Percentiles rank a stretch among this genome's conserved stretches.
Conservation (phyloP, 164 flowering plant genomes). For the Chloranthus sessilifolius region DNA sequence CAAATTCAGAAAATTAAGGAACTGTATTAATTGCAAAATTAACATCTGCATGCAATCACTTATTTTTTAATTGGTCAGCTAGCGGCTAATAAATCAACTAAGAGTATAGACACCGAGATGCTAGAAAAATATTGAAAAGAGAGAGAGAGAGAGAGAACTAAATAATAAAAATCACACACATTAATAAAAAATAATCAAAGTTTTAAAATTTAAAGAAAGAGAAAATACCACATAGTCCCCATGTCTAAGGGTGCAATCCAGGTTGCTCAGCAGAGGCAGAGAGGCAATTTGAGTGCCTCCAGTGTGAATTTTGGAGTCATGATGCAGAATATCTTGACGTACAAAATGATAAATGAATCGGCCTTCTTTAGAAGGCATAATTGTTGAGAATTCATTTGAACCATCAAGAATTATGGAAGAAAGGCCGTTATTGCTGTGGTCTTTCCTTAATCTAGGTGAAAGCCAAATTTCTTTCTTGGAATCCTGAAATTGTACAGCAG, state of each 20-base stretch:
- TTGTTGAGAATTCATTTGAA: conserved; percentile 29
- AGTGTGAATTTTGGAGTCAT: conserved; percentile 12
- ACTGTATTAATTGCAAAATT: no score
- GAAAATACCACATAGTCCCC: conserved; percentile 86
- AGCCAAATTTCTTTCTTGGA: conserved; percentile 47
- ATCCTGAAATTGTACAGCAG: conserved; percentile 36
- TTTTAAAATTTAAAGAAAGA: conserved; percentile 4
- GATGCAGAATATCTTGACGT: conserved; percentile 25
- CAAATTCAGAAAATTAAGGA: no score
- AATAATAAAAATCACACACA: no score
- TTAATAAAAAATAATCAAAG: no score
- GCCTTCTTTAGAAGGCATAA: conserved; percentile 31
- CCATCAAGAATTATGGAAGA: conserved; percentile 71
- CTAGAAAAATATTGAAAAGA: no score
- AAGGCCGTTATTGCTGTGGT: conserved; percentile 28
- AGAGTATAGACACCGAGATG: no score
- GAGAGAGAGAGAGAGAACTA: no score
- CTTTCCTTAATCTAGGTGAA: conserved; percentile 30
- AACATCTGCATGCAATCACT: no score
- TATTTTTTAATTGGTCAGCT: no score
- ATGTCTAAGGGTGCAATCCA: conserved; percentile 48
- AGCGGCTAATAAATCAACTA: no score
- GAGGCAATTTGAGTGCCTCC: conserved; percentile 19
- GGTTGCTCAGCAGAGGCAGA: conserved; percentile 22
- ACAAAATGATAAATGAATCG: conserved; percentile 66